Evolutionary conservation across 371 early-diverging fungal species (phyloP).

Genomic region (Mucor racemosus): DNA sequence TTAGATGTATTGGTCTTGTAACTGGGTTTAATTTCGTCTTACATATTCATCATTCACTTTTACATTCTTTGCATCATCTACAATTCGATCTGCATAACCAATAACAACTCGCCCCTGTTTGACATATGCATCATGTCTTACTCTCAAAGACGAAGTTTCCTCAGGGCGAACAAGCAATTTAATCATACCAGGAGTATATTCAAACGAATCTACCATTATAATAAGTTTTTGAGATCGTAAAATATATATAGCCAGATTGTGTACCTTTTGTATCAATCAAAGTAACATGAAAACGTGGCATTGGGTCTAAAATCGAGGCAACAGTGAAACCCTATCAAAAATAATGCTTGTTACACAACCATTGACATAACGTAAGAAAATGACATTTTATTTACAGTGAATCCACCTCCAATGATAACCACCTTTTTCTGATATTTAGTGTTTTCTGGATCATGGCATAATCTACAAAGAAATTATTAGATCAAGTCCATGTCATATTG

Average conservation of each 20-base stretch:
- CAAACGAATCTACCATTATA: constrained; percentile 38
- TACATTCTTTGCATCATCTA: constrained; percentile 28
- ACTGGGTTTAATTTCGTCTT: background rate
- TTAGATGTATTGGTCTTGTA: background rate
- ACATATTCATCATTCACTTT: constrained; percentile 38
- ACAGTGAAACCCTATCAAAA: constrained; percentile 42
- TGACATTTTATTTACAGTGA: constrained; percentile 34
- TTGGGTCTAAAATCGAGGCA: constrained; percentile 44
- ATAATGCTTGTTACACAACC: background rate
- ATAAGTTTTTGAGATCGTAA: background rate
- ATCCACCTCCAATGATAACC: constrained; percentile 45
- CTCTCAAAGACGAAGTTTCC: constrained; percentile 37
- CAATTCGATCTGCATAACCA: constrained; percentile 39
- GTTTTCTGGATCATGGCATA: constrained; percentile 3
- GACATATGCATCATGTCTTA: constrained; percentile 44
- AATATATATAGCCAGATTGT: too few relatives aligned
- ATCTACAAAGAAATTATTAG: background rate
- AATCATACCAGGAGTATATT: constrained; percentile 45
- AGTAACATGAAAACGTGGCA: constrained; percentile 46
- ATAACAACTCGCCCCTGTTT: constrained; percentile 43
- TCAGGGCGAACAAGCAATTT: constrained; percentile 41
- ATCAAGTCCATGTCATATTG: constrained; percentile 4
- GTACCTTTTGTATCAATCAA: constrained; percentile 50
- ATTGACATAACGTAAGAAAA: background rate
- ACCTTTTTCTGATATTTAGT: constrained; percentile 29